Conservation (phyloP, 495 filamentous ascomycete genomes). For the Corynascus novoguineensis region DNA sequence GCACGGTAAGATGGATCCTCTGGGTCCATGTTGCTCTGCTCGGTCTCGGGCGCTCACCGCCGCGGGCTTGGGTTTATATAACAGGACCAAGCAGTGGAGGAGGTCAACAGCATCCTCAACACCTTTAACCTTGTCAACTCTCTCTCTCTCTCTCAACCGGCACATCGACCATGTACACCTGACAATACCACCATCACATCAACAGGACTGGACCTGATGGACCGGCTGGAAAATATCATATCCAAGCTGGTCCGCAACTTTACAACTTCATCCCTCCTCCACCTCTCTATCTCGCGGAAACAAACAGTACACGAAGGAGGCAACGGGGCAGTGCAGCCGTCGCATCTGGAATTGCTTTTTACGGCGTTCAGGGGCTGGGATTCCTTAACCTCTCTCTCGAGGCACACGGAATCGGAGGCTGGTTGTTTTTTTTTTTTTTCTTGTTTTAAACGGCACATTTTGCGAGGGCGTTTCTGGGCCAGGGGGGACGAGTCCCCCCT, state of each 20-base stretch:
- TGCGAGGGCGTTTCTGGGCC: not conserved
- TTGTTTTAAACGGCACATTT: not conserved
- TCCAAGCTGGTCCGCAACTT: not conserved
- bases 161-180: not conserved
- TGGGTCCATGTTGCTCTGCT: not conserved
- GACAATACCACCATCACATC: not conserved
- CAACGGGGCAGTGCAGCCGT: not conserved
- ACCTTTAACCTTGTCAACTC: not conserved
- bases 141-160: not conserved
- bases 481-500: not conserved
- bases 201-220: not conserved
- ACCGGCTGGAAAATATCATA: not conserved
- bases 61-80: not conserved
- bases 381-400: not conserved
- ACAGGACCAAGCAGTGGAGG: constrained; percentile 6
- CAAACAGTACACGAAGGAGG: not conserved
- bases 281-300: not conserved
- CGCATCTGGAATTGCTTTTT: not conserved
- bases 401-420: not conserved
- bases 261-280: not conserved
- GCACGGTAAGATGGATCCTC: constrained; percentile 18
- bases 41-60: not conserved
- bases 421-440: not conserved
- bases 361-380: constrained; percentile 2
- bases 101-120: not conserved